phyloP scores from a whole-genome alignment of 176 grass and related monocot species.

The Aechmea fasciata region DNA sequence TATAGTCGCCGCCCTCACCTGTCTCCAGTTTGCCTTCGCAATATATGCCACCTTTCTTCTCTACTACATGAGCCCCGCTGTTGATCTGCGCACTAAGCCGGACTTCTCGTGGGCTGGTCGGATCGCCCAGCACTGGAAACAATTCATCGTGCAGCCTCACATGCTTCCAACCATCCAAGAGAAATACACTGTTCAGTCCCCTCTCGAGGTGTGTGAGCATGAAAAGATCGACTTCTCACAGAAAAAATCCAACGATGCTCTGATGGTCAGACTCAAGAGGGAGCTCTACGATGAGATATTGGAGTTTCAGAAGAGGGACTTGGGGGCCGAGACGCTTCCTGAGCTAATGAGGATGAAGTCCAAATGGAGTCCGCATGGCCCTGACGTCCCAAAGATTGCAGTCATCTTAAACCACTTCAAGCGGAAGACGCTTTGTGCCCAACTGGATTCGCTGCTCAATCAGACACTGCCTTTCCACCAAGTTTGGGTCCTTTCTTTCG shows the following conservation, averaged over 20 bases:
- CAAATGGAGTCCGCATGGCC: slow-evolving; percentile 24
- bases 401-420: slow-evolving; percentile 98
- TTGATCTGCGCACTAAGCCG: slow-evolving; percentile 59
- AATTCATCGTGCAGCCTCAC: slow-evolving; percentile 37
- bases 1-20: slow-evolving; percentile 48
- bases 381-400: slow-evolving; percentile 40
- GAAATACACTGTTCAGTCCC: slow-evolving; percentile 2
- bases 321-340: slow-evolving; percentile 64
- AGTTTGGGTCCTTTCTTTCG: slow-evolving; percentile 82
- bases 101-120: slow-evolving; percentile 74
- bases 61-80: slow-evolving; percentile 95
- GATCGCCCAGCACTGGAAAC: slow-evolving; percentile 75
- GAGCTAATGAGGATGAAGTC: slow-evolving; percentile 70
- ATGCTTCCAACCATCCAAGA: slow-evolving; percentile 17
- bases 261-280: slow-evolving; percentile 77
- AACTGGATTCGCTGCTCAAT: slow-evolving; percentile 53
- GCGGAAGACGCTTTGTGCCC: slow-evolving; percentile 78
- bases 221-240: slow-evolving; percentile 89
- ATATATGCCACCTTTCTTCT: slow-evolving; percentile 97
- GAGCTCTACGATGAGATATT: slow-evolving; percentile 83
- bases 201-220: slow-evolving; percentile 65
- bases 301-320: slow-evolving; percentile 44
- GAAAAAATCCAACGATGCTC: slow-evolving; percentile 72
- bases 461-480: slow-evolving; percentile 95
- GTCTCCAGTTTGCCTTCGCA: slow-evolving; percentile 79